These are phyloP conservation scores for Eutrema salsugineum DNA, from an alignment of 441 rosid genomes.

Conservation along the genomic window DNA sequence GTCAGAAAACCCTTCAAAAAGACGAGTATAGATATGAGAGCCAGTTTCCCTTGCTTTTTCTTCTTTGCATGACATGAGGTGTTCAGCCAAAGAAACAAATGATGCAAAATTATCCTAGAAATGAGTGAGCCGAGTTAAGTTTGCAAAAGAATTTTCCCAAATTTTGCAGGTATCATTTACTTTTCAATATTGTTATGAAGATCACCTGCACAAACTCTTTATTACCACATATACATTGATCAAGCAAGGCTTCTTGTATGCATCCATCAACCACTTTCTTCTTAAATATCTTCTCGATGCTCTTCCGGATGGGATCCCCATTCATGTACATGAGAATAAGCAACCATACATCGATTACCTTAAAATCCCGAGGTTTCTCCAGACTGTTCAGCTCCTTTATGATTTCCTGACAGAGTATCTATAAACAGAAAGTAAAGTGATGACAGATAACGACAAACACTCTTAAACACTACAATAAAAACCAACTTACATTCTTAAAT, in stretches of 20 bases:
- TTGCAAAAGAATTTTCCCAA: background rate
- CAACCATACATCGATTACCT: constrained; percentile 79
- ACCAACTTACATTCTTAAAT: constrained; percentile 64
- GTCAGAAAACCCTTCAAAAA: constrained; percentile 69
- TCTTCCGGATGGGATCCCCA: constrained; percentile 55
- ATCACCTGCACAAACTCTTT: constrained; percentile 67
- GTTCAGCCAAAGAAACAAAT: constrained; percentile 74
- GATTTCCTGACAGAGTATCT: constrained; percentile 85
- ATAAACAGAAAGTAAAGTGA: constrained; percentile 9
- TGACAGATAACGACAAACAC: constrained; percentile 2
- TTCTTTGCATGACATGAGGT: constrained; percentile 75
- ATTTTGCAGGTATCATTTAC: constrained; percentile 10
- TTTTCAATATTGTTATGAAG: background rate
- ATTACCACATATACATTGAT: constrained; percentile 71
- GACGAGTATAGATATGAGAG: constrained; percentile 47
- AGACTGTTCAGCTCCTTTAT: constrained; percentile 65
- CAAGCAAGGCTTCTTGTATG: constrained; percentile 60
- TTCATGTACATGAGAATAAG: constrained; percentile 67
- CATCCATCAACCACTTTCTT: constrained; percentile 72
- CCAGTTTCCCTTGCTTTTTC: constrained; percentile 75
- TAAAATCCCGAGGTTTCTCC: constrained; percentile 70
- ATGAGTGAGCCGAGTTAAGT: constrained; percentile 16
- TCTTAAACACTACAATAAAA: constrained; percentile 5
- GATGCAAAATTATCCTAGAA: constrained; percentile 67
- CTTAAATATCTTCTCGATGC: constrained; percentile 62